Base-by-base conservation (phyloP, 805 yeast species). In the Candida coquimbonensis region DNA sequence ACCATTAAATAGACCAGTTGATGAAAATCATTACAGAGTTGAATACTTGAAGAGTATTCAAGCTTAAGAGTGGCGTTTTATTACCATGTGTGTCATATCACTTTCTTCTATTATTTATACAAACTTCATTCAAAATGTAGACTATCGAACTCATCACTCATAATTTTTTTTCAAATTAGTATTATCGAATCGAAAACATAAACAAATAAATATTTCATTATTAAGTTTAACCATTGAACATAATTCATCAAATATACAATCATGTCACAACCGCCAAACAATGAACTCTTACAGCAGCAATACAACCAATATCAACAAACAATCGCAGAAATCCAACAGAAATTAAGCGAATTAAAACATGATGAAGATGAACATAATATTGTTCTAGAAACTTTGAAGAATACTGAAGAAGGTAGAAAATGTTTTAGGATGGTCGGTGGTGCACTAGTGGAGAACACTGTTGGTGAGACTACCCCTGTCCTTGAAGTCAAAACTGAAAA, bases 381-480 rank as follows among this genome's bases (percentile, higher is more conserved):
- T 16, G 93, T 85, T 1, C 56, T 82, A 13, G 75, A 72, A 19
- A 81, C 91, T 2, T 64, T 85, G 29, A 51, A 63, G 38, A 68
- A 65, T 1, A 68, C 79, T 9, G 80, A 81, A 24, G 50, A 54
- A 2, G 79, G 74, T 39, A 77, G 99, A 49, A 81, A 82, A 60
- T 88, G 97, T 59, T 89, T 80, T 67, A 80, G 95, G 57, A 88
- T 93, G 96, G 77, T 91, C 31, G 97, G 96, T 25, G 95, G 96
- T 9, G 96, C 90, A 4, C 72, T 91, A 31, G 85, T 90, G 16
- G 95, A 89, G 59, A 82, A 86, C 53, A 74, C 81, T 5, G 93
- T 88, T 5, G 81, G 74, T n/a, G 88, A 86, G 36, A 93, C 90
- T 5, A 65, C 74, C 5, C 82, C 81, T 12, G 71, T 81, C 11